Evolutionary conservation across 495 filamentous ascomycete genomes (phyloP), one percentile per base, ranked within the genome.

Genomic region (Daldinia concentrica): DNA sequence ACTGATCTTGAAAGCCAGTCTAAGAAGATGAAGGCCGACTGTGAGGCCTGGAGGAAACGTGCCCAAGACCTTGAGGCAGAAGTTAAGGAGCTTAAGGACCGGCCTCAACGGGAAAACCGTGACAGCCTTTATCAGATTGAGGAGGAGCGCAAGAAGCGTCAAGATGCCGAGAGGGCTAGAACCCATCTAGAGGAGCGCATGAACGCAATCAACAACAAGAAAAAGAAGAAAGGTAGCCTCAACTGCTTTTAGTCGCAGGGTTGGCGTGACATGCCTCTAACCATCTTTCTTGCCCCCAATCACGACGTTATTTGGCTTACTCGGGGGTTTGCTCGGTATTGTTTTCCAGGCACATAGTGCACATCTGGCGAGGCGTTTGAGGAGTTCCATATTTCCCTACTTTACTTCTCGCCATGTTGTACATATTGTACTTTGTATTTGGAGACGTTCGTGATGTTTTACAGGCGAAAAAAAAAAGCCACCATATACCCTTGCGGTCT

Each of bases 191-290:
- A 99, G 80, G 93, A 96, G 83, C 86, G 94, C 12, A 98, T 99
- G 95, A 90, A 91, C 65, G 91, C 89, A n/a, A 89, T 97, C 76
- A 91, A 89, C 77, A 89, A 87, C 79, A 94, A 94, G 82, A 97
- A 94, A 85, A 97, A 97, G 89, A 93, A 93, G 85, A 95, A 95
- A 89, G 91, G 93, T 76, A 92, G 91, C 32, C 89, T 99, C 74
- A 98, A 97, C 82, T 99, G 95, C 85, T 99, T 99, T 82, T 99
- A 91, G 76, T 68, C 34, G 63, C 58, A 37, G 55, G 14, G 74
- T 74, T 68, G 58, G 60, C 41, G 67, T 43, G 22, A 59, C 17
- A 27, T 57, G 55, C 39, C 37, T 56, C 39, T 39, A 15, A 45
- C 55, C 30, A 48, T 37, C 41, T 68, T 61, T 69, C 26, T 41